Evolutionary conservation across 257 asterid species (phyloP).

Genomic region (Capsicum pubescens): DNA sequence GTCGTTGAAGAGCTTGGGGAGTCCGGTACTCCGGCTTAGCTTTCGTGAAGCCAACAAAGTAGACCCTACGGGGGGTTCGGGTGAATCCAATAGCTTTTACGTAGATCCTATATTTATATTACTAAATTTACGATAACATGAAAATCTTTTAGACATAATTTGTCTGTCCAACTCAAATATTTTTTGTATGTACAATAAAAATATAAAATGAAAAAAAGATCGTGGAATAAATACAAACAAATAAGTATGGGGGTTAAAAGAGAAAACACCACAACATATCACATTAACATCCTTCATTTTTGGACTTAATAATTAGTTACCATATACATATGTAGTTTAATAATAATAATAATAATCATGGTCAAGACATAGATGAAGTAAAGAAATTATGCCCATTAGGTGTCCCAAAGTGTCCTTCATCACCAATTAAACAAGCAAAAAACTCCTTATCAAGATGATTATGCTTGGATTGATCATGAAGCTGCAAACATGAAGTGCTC

Average conservation of each 20-base stretch:
- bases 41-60: no score
- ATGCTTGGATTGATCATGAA: conserved; percentile 35
- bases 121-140: background rate
- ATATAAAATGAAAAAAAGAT: background rate
- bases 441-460: conserved; percentile 49
- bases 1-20: no score
- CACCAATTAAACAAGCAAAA: conserved; percentile 50
- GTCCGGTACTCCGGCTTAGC: no score
- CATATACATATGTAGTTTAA: conserved; percentile 1
- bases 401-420: conserved; percentile 43
- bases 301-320: conserved; percentile 21
- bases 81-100: no score
- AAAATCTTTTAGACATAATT: background rate
- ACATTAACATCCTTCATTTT: conserved; percentile 3
- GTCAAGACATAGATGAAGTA: conserved; percentile 34
- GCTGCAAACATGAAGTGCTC: conserved; percentile 38
- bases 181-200: background rate
- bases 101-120: no score
- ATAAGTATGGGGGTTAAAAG: background rate
- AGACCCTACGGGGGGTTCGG: no score
- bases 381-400: conserved; percentile 44
- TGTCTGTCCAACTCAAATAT: background rate
- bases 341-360: background rate
- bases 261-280: background rate
- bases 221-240: background rate